Base-by-base conservation (phyloP, 2,329 filamentous ascomycete genomes). In the Ilyonectria robusta region DNA sequence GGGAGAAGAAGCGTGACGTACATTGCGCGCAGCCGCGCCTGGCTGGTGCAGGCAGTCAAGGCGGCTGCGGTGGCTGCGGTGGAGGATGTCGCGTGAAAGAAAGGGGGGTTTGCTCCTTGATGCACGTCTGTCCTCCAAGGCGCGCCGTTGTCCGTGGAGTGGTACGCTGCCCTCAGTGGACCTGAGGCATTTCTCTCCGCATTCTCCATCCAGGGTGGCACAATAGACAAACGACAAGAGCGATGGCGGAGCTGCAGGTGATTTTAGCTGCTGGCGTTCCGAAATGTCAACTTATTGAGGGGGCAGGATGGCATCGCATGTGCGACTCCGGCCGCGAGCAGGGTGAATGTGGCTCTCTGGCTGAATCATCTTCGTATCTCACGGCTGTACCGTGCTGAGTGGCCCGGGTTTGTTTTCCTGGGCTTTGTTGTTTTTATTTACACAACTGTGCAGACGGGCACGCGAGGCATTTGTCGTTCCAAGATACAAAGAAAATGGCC, bases 181-280 rank as follows among this genome's bases (percentile, higher is more conserved):
- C 64, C 71, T 78, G 77, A 79, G 77, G 77, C 73, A 79, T 79
- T 79, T 79, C 77, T 67, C 76, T 78, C 75, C 70, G 67, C 74
- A 76, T 76, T 76, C 69, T 67, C 72, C 68, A 59, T 67, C 57
- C 29, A 48, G 57, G 56, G 62, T 60, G 50, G 56, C 56, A 65
- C 62, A 65, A 60, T 35, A 35, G 29, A 35, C 19, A 37, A 46
- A 40, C 59, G 56, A 35, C 54, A 31, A 23, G 19, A 50, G 48
- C 29, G 54, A 50, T 42, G 61, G 51, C 48, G 48, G 56, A 26
- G 56, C 40, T 53, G 58, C 47, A 44, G 21, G 42, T 59, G 56
- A 59, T 59, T 31, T 48, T 23, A 23, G 44, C 21, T 48, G 6
- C 29, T 50, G 47, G 47, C 15, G 29, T 37, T 42, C 17, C n/a